Percentiles rank a stretch among this genome's conserved stretches.
phyloP scores from a whole-genome alignment of 1,284 basidiomycete genomes.

The Boletus chippewaensis region DNA sequence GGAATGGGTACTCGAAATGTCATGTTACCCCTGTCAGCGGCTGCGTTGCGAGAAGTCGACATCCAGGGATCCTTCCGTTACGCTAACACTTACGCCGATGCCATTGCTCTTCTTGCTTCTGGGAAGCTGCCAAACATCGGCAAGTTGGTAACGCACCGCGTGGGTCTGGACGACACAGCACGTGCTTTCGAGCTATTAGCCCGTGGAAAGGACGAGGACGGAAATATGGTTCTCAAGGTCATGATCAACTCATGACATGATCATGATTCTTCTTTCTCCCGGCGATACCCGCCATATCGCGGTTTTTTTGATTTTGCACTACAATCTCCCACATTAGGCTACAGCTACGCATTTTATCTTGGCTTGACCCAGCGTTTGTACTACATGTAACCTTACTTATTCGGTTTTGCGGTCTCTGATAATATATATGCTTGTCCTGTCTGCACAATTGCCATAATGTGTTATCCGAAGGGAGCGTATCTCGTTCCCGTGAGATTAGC shows the following conservation, averaged over 20 bases:
- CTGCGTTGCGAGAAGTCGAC: conserved; percentile 87
- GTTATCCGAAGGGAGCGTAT: background rate
- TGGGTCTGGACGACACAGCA: conserved; percentile 58
- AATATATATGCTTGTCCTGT: background rate
- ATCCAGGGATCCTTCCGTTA: conserved; percentile 89
- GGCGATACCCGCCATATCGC: background rate
- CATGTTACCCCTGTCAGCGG: conserved; percentile 75
- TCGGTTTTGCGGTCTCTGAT: conserved; percentile 7
- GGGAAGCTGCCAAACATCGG: conserved; percentile 58
- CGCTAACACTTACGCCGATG: conserved; percentile 83
- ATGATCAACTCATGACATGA: conserved; percentile 48
- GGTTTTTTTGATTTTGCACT: conserved; percentile 7
- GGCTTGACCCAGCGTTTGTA: conserved; percentile 10
- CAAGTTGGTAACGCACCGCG: conserved; percentile 78
- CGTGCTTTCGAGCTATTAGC: conserved; percentile 77
- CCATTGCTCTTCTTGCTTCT: conserved; percentile 69
- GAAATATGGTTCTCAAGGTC: conserved; percentile 80
- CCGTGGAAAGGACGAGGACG: conserved; percentile 69
- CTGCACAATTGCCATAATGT: background rate
- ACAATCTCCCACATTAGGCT: conserved; percentile 10
- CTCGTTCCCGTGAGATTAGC: conserved; percentile 12
- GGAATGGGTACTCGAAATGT: conserved; percentile 91
- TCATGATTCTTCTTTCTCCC: background rate
- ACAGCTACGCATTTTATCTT: conserved; percentile 13
- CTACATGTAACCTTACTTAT: conserved; percentile 26